Evolutionary conservation across 805 yeast genomes (phyloP), one percentile per base, ranked within the genome.

Genomic region (Wickerhamomyces queroliae): DNA sequence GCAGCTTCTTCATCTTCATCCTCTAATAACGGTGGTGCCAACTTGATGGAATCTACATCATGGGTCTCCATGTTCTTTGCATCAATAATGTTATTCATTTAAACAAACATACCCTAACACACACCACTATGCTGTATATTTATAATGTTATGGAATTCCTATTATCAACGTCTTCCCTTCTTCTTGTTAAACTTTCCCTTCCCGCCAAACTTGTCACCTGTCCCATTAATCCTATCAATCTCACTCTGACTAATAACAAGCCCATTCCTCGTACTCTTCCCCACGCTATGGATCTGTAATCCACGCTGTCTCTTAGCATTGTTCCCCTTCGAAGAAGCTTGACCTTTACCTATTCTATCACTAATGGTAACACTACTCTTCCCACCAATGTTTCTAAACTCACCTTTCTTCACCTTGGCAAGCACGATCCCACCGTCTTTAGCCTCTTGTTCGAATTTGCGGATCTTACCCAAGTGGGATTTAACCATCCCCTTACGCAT

Each of bases 371-470:
- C 22, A 5, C 18, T 52, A 47, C 47, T 58, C n/a, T n/a, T n/a
- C 48, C 56, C 66, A 36, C 82, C 86, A 34, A 69, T 63, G 47
- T 74, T 69, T 51, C 93, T 68, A 40, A 81, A 66, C 45, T 81
- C 76, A 7, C 88, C 90, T 61, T 79, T 81, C 50, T 69, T 71
- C 21, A 72, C 78, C 52, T 74, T 80, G 4, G 95, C 78, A 32
- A 91, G 65, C n/a, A 93, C 73, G 40, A 91, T 85, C 12, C 98
- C 98, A 5, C 95, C 95, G 16, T 91, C 91, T 45, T 68, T 73
- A 7, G 99, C 97, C 37, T 86, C 89, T 37, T 70, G 66, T 57
- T 86, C 95, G 53, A 69, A 76, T 50, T 74, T 74, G 19, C 64
- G 56, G 16, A 77, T 74, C 46, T 78, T 74, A 17, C 63, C 58